A percentile compares a stretch with the other conserved stretches of the same genome.
phyloP scores from a whole-genome alignment of 2,329 filamentous ascomycete genomes.

The Diaporthe vexans region DNA sequence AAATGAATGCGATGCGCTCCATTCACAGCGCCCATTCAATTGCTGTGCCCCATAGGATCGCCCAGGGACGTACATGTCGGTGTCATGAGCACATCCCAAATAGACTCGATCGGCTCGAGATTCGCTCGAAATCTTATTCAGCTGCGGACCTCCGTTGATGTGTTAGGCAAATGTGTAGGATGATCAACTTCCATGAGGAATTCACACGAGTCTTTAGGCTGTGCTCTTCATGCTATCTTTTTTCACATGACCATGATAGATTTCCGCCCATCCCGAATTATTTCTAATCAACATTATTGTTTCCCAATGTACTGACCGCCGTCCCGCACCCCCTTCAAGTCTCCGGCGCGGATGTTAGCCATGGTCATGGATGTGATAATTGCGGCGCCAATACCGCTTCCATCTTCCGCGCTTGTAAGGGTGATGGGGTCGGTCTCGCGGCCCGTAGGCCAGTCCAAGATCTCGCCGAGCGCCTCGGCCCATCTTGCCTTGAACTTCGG shows the following conservation, averaged over 20 bases:
- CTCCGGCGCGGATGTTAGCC: constrained; percentile 38
- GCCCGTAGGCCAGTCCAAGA: constrained; percentile 77
- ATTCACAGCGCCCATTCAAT: not conserved
- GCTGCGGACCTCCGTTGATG: not conserved
- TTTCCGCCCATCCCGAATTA: not conserved
- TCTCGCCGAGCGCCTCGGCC: constrained; percentile 78
- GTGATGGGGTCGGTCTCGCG: constrained; percentile 77
- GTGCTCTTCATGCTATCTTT: not conserved
- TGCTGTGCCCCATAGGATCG: not conserved
- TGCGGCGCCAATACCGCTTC: constrained; percentile 81
- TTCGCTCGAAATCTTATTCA: not conserved
- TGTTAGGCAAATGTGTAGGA: not conserved
- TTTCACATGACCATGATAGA: not conserved
- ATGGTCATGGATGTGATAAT: constrained; percentile 70
- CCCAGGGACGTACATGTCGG: not conserved
- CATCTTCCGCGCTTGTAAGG: constrained; percentile 79
- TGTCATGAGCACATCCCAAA: not conserved
- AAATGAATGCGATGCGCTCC: not conserved
- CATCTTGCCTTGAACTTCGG: constrained; percentile 82
- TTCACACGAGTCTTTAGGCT: not conserved
- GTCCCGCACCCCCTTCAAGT: constrained; percentile 29
- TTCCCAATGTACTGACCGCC: constrained; percentile 33
- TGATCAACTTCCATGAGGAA: not conserved
- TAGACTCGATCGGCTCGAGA: constrained; percentile 6
- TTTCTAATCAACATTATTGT: not conserved